Conservation (phyloP, 2,329 filamentous ascomycete genomes). For the Xylariaceae sp. region DNA sequence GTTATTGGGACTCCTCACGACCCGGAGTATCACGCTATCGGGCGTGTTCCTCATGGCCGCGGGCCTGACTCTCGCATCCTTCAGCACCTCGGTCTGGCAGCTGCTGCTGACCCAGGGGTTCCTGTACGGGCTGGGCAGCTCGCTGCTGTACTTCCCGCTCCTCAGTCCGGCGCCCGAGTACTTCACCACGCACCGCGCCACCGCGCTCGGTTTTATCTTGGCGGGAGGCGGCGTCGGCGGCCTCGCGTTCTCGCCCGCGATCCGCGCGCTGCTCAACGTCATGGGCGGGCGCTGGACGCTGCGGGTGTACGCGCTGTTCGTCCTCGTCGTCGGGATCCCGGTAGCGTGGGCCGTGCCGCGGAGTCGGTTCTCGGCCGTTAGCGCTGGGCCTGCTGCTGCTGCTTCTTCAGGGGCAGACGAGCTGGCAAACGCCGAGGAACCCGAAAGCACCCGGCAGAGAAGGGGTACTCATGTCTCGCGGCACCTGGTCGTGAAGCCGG, state of each 20-base stretch:
- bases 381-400: no score
- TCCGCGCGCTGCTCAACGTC: slow-evolving; percentile 44
- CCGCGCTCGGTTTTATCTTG: slow-evolving; percentile 49
- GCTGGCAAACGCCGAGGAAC: background rate
- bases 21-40: slow-evolving; percentile 42
- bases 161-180: slow-evolving; percentile 52
- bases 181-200: slow-evolving; percentile 49
- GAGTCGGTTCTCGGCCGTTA: slow-evolving; percentile 39
- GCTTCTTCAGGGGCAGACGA: no score
- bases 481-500: slow-evolving; percentile 40
- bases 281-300: slow-evolving; percentile 50
- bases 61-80: slow-evolving; percentile 47
- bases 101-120: slow-evolving; percentile 48
- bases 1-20: slow-evolving; percentile 32
- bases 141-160: slow-evolving; percentile 47
- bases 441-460: slow-evolving; percentile 23
- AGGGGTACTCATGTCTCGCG: slow-evolving; percentile 44
- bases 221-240: slow-evolving; percentile 47
- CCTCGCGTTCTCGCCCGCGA: slow-evolving; percentile 44
- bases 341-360: slow-evolving; percentile 44
- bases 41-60: slow-evolving; percentile 46
- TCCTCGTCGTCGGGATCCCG: slow-evolving; percentile 42
- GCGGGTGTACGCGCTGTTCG: slow-evolving; percentile 42
- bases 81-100: slow-evolving; percentile 42
- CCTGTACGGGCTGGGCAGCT: slow-evolving; percentile 47